Percentiles rank a stretch among this genome's conserved stretches.
Evolutionary conservation across 2,329 filamentous ascomycete species (phyloP).

Genomic region (Aspergillus udagawae): DNA sequence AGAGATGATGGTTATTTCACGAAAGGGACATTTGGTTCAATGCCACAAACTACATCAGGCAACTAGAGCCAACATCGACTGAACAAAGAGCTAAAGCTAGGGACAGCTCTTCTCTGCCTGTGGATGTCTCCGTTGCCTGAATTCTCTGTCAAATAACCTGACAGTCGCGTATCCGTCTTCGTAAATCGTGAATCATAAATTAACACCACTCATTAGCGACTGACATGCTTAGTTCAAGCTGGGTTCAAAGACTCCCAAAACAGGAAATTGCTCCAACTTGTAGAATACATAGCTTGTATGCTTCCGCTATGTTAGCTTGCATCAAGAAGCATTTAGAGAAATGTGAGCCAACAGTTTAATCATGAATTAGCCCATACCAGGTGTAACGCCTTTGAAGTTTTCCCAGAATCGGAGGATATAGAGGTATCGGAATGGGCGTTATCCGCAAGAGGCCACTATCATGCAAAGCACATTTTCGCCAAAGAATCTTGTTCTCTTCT

Average conservation of each 20-base stretch:
- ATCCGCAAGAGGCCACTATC: background rate
- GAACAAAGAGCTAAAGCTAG: background rate
- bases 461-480: background rate
- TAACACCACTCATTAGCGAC: background rate
- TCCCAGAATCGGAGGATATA: background rate
- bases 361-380: background rate
- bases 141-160: background rate
- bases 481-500: slow-evolving; percentile 3
- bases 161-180: background rate
- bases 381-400: background rate
- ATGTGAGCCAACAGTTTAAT: background rate
- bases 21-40: background rate
- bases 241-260: background rate
- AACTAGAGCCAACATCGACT: background rate
- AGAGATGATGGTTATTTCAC: background rate
- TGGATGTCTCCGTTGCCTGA: background rate
- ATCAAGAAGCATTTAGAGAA: background rate
- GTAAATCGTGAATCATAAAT: background rate
- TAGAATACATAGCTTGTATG: background rate
- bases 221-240: background rate
- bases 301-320: background rate
- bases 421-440: background rate
- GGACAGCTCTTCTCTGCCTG: background rate
- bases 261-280: background rate
- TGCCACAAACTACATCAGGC: background rate